Percentiles rank a stretch among this genome's conserved stretches.
These are phyloP conservation scores for Sporothrix pallida DNA, from an alignment of 2,329 filamentous ascomycete genomes.

Conservation along the genomic window DNA sequence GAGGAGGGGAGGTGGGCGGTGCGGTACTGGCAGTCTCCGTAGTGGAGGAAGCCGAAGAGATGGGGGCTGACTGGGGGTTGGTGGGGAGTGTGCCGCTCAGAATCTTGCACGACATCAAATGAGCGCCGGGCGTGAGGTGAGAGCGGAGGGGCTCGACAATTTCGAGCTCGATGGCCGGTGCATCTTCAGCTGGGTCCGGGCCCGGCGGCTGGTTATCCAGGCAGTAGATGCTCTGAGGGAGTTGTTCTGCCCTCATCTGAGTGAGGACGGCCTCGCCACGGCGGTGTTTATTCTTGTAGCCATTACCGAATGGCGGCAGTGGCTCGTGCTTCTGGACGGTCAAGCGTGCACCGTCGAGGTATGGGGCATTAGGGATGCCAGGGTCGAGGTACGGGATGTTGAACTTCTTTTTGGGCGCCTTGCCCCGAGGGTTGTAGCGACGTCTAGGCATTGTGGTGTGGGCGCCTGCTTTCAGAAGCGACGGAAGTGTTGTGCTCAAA, in stretches of 20 bases:
- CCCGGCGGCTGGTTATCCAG: slow-evolving; percentile 34
- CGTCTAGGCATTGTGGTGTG: slow-evolving; percentile 13
- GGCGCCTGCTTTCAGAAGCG: not conserved
- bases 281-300: slow-evolving; percentile 34
- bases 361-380: slow-evolving; percentile 32
- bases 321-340: slow-evolving; percentile 31
- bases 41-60: not conserved
- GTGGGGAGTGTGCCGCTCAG: not conserved
- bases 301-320: slow-evolving; percentile 34
- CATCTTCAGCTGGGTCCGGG: slow-evolving; percentile 23
- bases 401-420: slow-evolving; percentile 29
- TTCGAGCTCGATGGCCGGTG: slow-evolving; percentile 18
- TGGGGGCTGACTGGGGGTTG: not conserved
- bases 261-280: slow-evolving; percentile 29
- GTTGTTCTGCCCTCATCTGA: slow-evolving; percentile 34
- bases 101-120: slow-evolving; percentile 34
- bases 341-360: slow-evolving; percentile 25
- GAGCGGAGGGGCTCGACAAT: slow-evolving; percentile 33
- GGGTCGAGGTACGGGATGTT: slow-evolving; percentile 26
- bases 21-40: not conserved
- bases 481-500: no score
- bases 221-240: slow-evolving; percentile 37
- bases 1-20: not conserved
- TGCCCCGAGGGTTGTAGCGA: not conserved
- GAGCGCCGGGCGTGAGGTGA: slow-evolving; percentile 24